Percentiles rank a stretch among this genome's conserved stretches.
Evolutionary conservation across 495 filamentous ascomycete genomes (phyloP).

Genomic region (Pyronema domesticum): DNA sequence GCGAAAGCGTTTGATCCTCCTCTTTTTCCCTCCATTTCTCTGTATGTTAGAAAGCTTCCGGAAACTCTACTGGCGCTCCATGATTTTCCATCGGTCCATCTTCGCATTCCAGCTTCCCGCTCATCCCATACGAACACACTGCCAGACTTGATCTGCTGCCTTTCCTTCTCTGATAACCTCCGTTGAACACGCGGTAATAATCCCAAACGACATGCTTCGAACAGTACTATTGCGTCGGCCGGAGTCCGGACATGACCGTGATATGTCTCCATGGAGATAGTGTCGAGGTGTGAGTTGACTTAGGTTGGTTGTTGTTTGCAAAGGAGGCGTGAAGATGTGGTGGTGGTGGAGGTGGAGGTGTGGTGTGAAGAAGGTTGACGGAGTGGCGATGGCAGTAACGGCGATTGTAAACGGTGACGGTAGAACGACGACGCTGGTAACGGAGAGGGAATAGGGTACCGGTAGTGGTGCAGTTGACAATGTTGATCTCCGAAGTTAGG

Average conservation of each 20-base stretch:
- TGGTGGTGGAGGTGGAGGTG: not conserved
- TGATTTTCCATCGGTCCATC: conserved; percentile 98
- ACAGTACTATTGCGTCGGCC: conserved; percentile 86
- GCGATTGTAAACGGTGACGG: no score
- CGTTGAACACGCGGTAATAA: conserved; percentile 82
- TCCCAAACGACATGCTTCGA: conserved; percentile 87
- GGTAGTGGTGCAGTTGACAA: not conserved
- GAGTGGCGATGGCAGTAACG: not conserved
- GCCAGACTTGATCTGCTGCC: conserved; percentile 81
- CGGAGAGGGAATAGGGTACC: not conserved
- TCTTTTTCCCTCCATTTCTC: conserved; percentile 97
- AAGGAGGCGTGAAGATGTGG: not conserved
- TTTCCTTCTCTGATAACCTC: conserved; percentile 87
- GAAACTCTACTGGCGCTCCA: conserved; percentile 97
- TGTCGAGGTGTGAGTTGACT: not conserved
- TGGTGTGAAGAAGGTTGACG: not conserved
- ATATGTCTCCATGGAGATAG: conserved; percentile 89
- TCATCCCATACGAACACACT: conserved; percentile 99
- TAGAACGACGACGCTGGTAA: no score
- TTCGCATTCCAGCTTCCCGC: conserved; percentile 89
- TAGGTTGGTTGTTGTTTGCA: not conserved
- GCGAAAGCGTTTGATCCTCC: conserved; percentile 44
- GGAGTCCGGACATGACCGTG: conserved; percentile 82
- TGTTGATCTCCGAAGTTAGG: not conserved
- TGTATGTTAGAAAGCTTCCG: conserved; percentile 90